These are phyloP conservation scores for Ogataea siamensis DNA, from an alignment of 805 yeast species.

Conservation along the genomic window DNA sequence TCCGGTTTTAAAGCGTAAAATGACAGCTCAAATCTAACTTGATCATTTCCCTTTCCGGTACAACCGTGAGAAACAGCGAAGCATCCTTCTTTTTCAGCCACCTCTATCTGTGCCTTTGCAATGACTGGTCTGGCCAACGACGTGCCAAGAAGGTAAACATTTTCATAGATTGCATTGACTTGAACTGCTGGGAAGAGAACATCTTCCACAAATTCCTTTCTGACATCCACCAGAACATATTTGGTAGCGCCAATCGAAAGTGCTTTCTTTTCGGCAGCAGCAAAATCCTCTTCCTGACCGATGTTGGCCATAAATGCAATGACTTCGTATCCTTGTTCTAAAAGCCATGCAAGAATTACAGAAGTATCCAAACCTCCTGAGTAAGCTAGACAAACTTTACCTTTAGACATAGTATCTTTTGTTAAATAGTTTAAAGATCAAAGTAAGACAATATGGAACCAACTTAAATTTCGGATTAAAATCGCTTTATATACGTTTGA, in stretches of 20 bases:
- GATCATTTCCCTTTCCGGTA: slow-evolving; percentile 99
- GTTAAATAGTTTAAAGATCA: background rate
- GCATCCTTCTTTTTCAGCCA: slow-evolving; percentile 96
- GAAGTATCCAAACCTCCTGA: slow-evolving; percentile 99
- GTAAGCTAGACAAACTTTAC: slow-evolving; percentile 98
- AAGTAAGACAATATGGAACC: background rate
- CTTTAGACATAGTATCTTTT: slow-evolving; percentile 81
- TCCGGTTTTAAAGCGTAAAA: slow-evolving; percentile 98
- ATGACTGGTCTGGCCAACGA: slow-evolving; percentile 98
- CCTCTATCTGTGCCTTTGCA: slow-evolving; percentile 96
- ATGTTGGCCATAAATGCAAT: slow-evolving; percentile 97
- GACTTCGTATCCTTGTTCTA: slow-evolving; percentile 97
- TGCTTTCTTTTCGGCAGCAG: slow-evolving; percentile 94
- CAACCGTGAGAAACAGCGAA: slow-evolving; percentile 99
- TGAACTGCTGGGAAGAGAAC: slow-evolving; percentile 96
- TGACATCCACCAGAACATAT: slow-evolving; percentile 90
- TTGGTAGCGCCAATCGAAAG: slow-evolving; percentile 96
- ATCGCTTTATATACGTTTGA: background rate
- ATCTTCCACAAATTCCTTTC: slow-evolving; percentile 90
- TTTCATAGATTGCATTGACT: slow-evolving; percentile 96
- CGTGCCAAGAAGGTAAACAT: slow-evolving; percentile 94
- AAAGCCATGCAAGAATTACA: slow-evolving; percentile 94
- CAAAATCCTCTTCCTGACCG: slow-evolving; percentile 99
- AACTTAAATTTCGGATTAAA: slow-evolving; percentile 4
- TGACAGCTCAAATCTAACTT: slow-evolving; percentile 94